phyloP scores from a whole-genome alignment of 371 early-diverging fungal genomes.

The Syncephalastrum sp. region DNA sequence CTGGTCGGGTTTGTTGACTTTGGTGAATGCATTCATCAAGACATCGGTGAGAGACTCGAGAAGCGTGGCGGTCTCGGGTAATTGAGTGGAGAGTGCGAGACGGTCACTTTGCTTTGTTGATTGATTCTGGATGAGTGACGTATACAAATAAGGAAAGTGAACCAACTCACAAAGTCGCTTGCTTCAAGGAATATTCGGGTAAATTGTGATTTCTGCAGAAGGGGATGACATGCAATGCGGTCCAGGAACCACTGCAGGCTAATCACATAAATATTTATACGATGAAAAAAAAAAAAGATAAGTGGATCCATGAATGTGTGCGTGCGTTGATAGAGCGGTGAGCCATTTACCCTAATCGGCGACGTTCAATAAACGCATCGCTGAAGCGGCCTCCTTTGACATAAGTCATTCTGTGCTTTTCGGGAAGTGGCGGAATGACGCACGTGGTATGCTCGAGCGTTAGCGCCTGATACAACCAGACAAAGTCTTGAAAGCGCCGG shows the following conservation, averaged over 20 bases:
- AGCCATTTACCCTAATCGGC: constrained; percentile 58
- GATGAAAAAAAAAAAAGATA: background rate
- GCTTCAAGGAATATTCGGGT: constrained; percentile 81
- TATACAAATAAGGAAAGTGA: constrained; percentile 1
- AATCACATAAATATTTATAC: background rate
- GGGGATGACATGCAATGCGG: constrained; percentile 82
- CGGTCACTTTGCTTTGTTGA: constrained; percentile 32
- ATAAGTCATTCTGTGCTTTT: constrained; percentile 89
- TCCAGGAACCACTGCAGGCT: constrained; percentile 80
- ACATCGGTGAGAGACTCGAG: constrained; percentile 78
- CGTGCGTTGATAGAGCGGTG: background rate
- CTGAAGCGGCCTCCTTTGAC: constrained; percentile 93
- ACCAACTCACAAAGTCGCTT: constrained; percentile 61
- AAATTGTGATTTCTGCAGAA: constrained; percentile 65
- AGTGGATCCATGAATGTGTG: background rate
- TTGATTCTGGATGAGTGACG: constrained; percentile 7
- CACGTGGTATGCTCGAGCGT: constrained; percentile 71
- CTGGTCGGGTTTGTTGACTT: constrained; percentile 86
- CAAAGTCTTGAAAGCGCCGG: constrained; percentile 92
- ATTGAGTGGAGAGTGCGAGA: constrained; percentile 35
- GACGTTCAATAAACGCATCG: constrained; percentile 82
- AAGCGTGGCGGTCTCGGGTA: constrained; percentile 35
- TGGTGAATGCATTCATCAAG: constrained; percentile 81
- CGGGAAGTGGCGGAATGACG: constrained; percentile 91
- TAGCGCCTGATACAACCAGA: constrained; percentile 80